Evolutionary conservation across 129 eudicot genomes (phyloP).

Genomic region (Apium graveolens): DNA sequence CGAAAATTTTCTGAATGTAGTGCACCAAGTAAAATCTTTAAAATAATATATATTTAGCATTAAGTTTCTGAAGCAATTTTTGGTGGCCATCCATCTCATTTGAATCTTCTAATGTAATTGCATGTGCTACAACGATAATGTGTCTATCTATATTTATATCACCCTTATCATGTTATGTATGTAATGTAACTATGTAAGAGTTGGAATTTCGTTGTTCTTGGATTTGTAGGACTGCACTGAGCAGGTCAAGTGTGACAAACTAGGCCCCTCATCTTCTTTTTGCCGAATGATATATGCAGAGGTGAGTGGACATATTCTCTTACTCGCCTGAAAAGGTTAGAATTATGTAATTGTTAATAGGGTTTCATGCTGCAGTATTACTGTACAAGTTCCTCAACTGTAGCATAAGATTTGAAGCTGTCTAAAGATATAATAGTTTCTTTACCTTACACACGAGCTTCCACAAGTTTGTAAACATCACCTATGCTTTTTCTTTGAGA

Average conservation of each 20-base stretch:
- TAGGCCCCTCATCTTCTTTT: constrained; percentile 40
- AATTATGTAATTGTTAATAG: neutral
- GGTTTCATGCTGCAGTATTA: neutral
- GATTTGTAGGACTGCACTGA: constrained; percentile 22
- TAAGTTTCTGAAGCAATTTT: neutral
- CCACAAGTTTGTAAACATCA: neutral
- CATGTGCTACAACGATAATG: neutral
- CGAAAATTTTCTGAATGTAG: neutral
- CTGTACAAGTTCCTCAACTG: neutral
- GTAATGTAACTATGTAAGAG: neutral
- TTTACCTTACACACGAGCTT: neutral
- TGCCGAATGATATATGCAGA: constrained; percentile 45
- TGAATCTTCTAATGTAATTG: neutral
- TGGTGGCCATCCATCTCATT: neutral
- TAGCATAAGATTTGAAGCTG: neutral
- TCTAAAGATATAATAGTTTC: neutral
- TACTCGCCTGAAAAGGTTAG: neutral
- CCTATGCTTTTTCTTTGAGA: neutral
- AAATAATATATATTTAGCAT: neutral
- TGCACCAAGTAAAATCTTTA: neutral
- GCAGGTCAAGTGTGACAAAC: constrained; percentile 17
- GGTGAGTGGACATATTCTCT: constrained; percentile 29
- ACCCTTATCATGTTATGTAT: neutral
- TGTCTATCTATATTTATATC: neutral
- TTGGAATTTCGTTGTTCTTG: neutral